Evolutionary conservation across 2,329 filamentous ascomycete genomes (phyloP), one percentile per base, ranked within the genome.

Genomic region (Alternaria arborescens): DNA sequence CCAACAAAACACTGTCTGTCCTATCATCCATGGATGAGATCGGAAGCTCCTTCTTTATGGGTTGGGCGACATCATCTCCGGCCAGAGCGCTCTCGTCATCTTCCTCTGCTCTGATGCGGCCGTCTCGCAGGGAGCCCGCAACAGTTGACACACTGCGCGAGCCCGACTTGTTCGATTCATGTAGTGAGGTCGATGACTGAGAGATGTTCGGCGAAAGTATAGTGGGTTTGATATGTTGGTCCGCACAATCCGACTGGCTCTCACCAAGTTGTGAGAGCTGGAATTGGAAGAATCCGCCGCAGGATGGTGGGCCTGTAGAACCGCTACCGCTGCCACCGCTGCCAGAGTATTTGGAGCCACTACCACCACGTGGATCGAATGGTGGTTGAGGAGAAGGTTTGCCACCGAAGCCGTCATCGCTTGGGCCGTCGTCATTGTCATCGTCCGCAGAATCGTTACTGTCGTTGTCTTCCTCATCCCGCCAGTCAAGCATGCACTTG

Each of bases 401-500:
- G 32, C 64, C 62, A 30, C 73, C 68, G 55, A 64, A 75, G 55
- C 62, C 65, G 48, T 71, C 68, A 53, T 68, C 70, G 50, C 71
- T 67, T 58, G 71, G 71, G 55, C 65, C 71, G 30, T 73, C 60
- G 43, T 71, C 68, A 52, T 75, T 64, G 54, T 73, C 69, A 43
- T 70, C 67, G 52, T 73, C 67, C 38, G 73, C 72, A 46, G 67
- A 65, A 51, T 67, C 60, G 52, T 66, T 52, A 48, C 62, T 60
- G 20, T 71, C 65, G 12, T 71, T 67, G 50, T 70, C 66, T 28
- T 69, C 69, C 50, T 72, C 68, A 38, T 78, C 74, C 52, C 70
- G 71, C 77, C 75, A 78, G 62, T 77, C 74, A 36, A 78, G 71
- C 76, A 78, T 78, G 52, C 68, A 74, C 64, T 77, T 78, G 48